Conservation (phyloP, 306 rosid genomes). For the Abrus pulchellus region DNA sequence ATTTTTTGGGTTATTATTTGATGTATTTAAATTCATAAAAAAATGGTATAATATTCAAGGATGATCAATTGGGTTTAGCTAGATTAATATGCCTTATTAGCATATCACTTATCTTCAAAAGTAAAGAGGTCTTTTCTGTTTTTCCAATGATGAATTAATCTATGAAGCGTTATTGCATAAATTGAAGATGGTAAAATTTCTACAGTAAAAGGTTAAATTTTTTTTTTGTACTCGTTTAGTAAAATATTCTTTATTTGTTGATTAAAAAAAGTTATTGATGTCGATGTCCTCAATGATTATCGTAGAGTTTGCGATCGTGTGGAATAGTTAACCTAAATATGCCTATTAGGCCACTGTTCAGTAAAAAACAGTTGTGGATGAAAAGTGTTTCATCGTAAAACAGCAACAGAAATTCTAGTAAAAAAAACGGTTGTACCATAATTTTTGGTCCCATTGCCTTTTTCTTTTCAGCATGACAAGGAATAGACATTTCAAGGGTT, state of each 20-base stretch:
- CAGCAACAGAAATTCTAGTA: conserved; percentile 1
- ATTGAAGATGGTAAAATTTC: too few species aligned
- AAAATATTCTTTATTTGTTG: neutral
- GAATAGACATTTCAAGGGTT: conserved; percentile 16
- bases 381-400: neutral
- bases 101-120: too few species aligned
- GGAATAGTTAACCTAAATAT: conserved; percentile 3
- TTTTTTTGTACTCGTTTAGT: too few species aligned
- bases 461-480: conserved; percentile 13
- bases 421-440: neutral
- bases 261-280: neutral
- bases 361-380: neutral
- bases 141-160: too few species aligned
- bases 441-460: conserved; percentile 44
- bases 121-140: too few species aligned
- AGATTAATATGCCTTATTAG: neutral
- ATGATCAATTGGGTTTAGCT: neutral
- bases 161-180: too few species aligned
- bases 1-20: too few species aligned
- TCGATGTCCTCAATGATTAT: conserved; percentile 5
- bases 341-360: neutral
- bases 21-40: neutral
- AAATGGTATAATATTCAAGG: neutral
- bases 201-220: too few species aligned
- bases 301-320: neutral